Evolutionary conservation across 2,329 filamentous ascomycete genomes (phyloP).

Genomic region (Boeremia exigua): DNA sequence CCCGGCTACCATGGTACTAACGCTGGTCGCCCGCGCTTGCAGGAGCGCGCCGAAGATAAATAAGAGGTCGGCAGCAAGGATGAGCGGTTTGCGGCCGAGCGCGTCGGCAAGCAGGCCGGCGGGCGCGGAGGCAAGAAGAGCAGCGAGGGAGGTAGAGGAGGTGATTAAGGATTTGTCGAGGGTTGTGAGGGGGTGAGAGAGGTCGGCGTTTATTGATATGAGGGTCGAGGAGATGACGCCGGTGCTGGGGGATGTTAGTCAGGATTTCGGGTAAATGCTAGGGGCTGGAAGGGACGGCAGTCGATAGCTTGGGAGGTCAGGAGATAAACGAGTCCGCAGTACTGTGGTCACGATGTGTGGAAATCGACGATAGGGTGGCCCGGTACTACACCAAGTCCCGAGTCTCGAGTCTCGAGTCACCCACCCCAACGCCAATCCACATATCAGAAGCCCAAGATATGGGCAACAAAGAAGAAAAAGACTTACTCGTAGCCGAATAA

Average conservation of each 20-base stretch:
- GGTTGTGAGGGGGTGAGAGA: constrained; percentile 59
- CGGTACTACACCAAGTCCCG: too few species aligned
- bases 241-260: constrained; percentile 49
- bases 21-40: constrained; percentile 66
- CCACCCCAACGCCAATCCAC: too few species aligned
- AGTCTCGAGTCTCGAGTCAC: too few species aligned
- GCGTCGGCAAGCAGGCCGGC: constrained; percentile 68
- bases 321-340: background rate
- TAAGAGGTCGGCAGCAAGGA: constrained; percentile 68
- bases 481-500: constrained; percentile 67
- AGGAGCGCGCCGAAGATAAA: constrained; percentile 72
- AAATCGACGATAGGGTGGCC: too few species aligned
- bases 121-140: constrained; percentile 62
- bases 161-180: constrained; percentile 66
- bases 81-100: constrained; percentile 81
- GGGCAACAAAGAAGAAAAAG: too few species aligned
- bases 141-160: constrained; percentile 63
- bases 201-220: constrained; percentile 60
- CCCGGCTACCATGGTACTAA: constrained; percentile 70
- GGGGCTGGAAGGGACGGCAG: background rate
- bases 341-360: too few species aligned
- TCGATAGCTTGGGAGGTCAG: background rate
- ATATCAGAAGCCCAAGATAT: too few species aligned
- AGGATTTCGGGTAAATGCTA: background rate
- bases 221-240: constrained; percentile 68